These are phyloP conservation scores for Alternaria sp. DNA, from an alignment of 2,329 filamentous ascomycete species.

Conservation along the genomic window DNA sequence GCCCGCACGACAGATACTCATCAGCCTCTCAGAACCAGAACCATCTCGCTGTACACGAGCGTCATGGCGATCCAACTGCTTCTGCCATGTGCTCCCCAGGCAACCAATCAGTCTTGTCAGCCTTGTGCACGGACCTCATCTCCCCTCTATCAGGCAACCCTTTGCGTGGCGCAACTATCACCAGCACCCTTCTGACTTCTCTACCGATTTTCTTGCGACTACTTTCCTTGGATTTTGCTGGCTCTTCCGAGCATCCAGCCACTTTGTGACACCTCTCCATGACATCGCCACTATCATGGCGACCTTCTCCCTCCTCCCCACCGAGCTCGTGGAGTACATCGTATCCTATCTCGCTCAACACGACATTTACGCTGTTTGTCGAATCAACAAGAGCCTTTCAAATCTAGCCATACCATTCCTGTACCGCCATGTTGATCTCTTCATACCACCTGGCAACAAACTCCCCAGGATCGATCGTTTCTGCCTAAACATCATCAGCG, in stretches of 20 bases:
- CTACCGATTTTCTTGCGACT: no score
- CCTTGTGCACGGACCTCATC: neutral
- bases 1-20: neutral
- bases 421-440: conserved; percentile 33
- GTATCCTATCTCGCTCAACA: conserved; percentile 23
- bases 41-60: neutral
- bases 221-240: neutral
- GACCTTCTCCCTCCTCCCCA: conserved; percentile 23
- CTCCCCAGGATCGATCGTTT: conserved; percentile 35
- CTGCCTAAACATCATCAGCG: conserved; percentile 28
- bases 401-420: conserved; percentile 23
- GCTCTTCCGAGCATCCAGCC: accelerated
- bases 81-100: neutral
- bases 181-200: no score
- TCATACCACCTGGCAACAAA: conserved; percentile 18
- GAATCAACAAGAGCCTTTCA: conserved; percentile 18
- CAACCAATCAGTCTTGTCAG: neutral
- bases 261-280: accelerated
- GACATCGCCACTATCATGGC: conserved; percentile 18
- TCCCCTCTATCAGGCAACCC: conserved; percentile 5
- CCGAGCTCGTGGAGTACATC: conserved; percentile 34
- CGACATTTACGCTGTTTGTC: conserved; percentile 23
- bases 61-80: neutral
- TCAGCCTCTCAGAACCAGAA: neutral
- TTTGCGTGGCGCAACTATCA: neutral